Conservation (phyloP, 2,329 filamentous ascomycete genomes). For the Shiraia bambusicola region DNA sequence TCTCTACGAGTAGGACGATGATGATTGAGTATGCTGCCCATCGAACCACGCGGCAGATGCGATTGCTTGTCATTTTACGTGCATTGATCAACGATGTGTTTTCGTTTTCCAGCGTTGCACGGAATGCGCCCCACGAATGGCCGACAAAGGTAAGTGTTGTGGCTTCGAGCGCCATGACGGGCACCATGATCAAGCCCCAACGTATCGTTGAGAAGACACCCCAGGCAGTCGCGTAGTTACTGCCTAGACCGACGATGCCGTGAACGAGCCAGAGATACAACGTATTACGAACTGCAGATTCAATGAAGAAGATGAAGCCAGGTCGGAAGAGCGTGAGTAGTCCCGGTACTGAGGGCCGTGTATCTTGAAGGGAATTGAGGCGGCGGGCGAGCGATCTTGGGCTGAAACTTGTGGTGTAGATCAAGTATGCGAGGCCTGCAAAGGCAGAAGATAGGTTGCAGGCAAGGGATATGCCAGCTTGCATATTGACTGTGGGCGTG, state of each 20-base stretch:
- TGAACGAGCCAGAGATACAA: slow-evolving; percentile 71
- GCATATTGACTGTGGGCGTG: slow-evolving; percentile 62
- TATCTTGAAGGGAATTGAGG: slow-evolving; percentile 8
- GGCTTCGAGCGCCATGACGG: slow-evolving; percentile 66
- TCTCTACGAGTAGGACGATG: slow-evolving; percentile 60
- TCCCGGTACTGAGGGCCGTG: slow-evolving; percentile 40
- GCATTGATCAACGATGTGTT: too few relatives aligned
- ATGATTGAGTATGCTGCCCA: slow-evolving; percentile 57
- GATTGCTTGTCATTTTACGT: slow-evolving; percentile 32
- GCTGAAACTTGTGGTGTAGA: slow-evolving; percentile 46
- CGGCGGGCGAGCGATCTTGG: slow-evolving; percentile 11
- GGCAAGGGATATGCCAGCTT: slow-evolving; percentile 63
- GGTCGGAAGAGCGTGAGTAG: slow-evolving; percentile 58
- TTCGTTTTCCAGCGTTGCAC: slow-evolving; percentile 34
- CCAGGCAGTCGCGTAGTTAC: slow-evolving; percentile 70
- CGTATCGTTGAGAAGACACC: slow-evolving; percentile 72
- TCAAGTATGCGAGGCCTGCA: slow-evolving; percentile 62
- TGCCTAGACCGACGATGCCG: slow-evolving; percentile 64
- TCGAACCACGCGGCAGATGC: slow-evolving; percentile 47
- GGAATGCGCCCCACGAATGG: slow-evolving; percentile 63
- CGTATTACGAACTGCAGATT: slow-evolving; percentile 67
- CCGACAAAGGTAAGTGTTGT: slow-evolving; percentile 66
- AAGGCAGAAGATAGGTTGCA: slow-evolving; percentile 47
- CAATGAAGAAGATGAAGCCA: slow-evolving; percentile 60
- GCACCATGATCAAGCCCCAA: slow-evolving; percentile 75